phyloP scores from a whole-genome alignment of 1,284 basidiomycete genomes.

The Rhodotorula sp. region DNA sequence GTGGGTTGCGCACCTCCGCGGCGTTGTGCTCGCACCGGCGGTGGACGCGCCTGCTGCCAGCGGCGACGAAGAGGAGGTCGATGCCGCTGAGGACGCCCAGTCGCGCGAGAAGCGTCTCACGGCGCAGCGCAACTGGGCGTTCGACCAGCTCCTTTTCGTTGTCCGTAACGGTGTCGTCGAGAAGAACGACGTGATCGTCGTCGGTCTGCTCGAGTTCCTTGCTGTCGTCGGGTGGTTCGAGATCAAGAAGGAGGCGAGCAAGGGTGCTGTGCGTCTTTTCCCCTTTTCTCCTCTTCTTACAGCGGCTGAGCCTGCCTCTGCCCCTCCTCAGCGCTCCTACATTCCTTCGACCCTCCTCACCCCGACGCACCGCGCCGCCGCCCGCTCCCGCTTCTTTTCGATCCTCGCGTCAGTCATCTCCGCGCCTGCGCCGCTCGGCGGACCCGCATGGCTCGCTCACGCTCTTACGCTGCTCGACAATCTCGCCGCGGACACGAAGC shows the following conservation, averaged over 20 bases:
- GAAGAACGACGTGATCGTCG: conserved; percentile 76
- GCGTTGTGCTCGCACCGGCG: conserved; percentile 54
- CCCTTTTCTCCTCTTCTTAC: conserved; percentile 19
- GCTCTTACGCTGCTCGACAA: conserved; percentile 64
- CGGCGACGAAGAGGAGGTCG: conserved; percentile 54
- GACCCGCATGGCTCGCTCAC: conserved; percentile 77
- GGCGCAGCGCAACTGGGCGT: conserved; percentile 68
- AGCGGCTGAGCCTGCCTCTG: conserved; percentile 4
- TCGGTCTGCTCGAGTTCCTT: conserved; percentile 76
- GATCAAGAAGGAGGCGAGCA: conserved; percentile 65
- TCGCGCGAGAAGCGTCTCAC: conserved; percentile 47
- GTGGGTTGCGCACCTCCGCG: conserved; percentile 74
- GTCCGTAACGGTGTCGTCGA: conserved; percentile 56
- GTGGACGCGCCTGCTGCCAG: background rate
- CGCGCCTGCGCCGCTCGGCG: conserved; percentile 13
- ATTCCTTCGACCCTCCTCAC: conserved; percentile 71
- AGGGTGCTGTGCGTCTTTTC: conserved; percentile 67
- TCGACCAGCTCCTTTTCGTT: conserved; percentile 73
- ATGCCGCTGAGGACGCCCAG: conserved; percentile 57
- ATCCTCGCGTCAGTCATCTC: conserved; percentile 74
- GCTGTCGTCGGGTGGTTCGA: conserved; percentile 78
- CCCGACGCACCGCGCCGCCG: conserved; percentile 66
- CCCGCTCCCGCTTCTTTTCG: conserved; percentile 69
- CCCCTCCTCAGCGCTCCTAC: conserved; percentile 59
- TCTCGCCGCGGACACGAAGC: conserved; percentile 68